A percentile compares a stretch with the other conserved stretches of the same genome.
Conservation (phyloP, 768 basidiomycete genomes). For the Leucosporidium yakuticum region DNA sequence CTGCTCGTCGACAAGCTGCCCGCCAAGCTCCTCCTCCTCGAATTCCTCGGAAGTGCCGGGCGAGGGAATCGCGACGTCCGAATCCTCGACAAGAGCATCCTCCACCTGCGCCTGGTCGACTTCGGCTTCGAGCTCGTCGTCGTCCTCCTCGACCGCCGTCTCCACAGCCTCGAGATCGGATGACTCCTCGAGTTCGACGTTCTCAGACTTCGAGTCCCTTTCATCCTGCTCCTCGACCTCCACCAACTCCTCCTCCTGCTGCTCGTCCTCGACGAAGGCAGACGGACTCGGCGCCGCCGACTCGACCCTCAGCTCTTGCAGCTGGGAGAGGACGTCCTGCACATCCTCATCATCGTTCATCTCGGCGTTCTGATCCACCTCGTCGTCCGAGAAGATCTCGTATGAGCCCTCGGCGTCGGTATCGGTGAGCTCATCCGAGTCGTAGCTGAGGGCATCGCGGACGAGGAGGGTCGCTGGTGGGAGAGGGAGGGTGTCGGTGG, state of each 20-base stretch:
- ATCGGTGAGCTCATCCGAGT: background rate
- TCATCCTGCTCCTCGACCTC: background rate
- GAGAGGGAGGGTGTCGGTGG: too few relatives aligned
- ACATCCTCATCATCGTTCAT: background rate
- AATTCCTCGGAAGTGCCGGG: background rate
- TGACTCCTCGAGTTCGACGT: background rate
- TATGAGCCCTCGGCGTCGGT: background rate
- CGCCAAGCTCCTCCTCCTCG: background rate
- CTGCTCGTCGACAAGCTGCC: background rate
- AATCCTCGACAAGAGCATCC: background rate
- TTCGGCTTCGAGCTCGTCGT: background rate
- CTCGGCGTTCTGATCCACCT: background rate
- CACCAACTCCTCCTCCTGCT: background rate
- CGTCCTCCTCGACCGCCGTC: background rate
- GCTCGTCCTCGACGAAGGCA: background rate
- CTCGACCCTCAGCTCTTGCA: background rate
- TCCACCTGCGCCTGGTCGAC: background rate
- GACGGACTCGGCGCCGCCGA: background rate
- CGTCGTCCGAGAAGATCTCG: background rate
- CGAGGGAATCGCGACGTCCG: background rate
- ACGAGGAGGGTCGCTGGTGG: too few relatives aligned
- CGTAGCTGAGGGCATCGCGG: too few relatives aligned
- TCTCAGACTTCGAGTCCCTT: background rate
- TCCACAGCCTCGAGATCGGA: background rate
- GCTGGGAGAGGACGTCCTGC: background rate